A percentile compares a stretch with the other conserved stretches of the same genome.
These are phyloP conservation scores for Malassezia japonica DNA, from an alignment of 1,284 basidiomycete genomes.

Conservation along the genomic window DNA sequence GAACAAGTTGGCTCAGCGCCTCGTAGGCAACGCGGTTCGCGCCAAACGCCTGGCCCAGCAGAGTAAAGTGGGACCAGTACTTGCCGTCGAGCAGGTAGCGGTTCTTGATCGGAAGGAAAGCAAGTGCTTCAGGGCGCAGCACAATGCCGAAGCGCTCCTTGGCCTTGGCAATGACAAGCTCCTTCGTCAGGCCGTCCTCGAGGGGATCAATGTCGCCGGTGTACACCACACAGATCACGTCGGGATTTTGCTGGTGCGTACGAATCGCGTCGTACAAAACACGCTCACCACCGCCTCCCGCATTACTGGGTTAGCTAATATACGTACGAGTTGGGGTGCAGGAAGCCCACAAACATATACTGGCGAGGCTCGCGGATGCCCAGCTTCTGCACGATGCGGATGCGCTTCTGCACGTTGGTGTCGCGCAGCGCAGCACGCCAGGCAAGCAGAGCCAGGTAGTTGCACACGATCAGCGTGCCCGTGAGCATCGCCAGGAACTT, in stretches of 20 bases:
- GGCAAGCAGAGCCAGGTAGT: slow-evolving; percentile 4
- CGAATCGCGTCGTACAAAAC: slow-evolving; percentile 88
- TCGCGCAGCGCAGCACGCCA: slow-evolving; percentile 14
- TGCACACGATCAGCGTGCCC: not conserved
- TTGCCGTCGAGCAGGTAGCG: slow-evolving; percentile 69
- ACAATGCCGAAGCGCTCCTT: slow-evolving; percentile 67
- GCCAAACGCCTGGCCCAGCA: slow-evolving; percentile 81
- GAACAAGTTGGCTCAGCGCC: slow-evolving; percentile 61
- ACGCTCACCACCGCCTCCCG: slow-evolving; percentile 90
- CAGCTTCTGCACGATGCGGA: slow-evolving; percentile 1
- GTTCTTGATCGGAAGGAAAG: slow-evolving; percentile 67
- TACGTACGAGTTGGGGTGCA: slow-evolving; percentile 69
- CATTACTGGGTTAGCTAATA: slow-evolving; percentile 56
- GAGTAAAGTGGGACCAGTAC: slow-evolving; percentile 76
- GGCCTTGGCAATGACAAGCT: slow-evolving; percentile 59
- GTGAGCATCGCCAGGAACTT: not conserved
- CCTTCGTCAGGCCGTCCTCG: slow-evolving; percentile 55
- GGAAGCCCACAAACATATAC: slow-evolving; percentile 58
- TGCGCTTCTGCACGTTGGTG: slow-evolving; percentile 8
- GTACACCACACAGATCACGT: slow-evolving; percentile 73
- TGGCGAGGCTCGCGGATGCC: not conserved
- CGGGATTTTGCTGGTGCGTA: slow-evolving; percentile 63
- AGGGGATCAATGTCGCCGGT: slow-evolving; percentile 55
- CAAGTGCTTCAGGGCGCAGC: slow-evolving; percentile 59
- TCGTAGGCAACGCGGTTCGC: slow-evolving; percentile 74